Percentiles rank a stretch among this genome's conserved stretches.
phyloP scores from a whole-genome alignment of 2,329 filamentous ascomycete species.

The Penicillium sp. region DNA sequence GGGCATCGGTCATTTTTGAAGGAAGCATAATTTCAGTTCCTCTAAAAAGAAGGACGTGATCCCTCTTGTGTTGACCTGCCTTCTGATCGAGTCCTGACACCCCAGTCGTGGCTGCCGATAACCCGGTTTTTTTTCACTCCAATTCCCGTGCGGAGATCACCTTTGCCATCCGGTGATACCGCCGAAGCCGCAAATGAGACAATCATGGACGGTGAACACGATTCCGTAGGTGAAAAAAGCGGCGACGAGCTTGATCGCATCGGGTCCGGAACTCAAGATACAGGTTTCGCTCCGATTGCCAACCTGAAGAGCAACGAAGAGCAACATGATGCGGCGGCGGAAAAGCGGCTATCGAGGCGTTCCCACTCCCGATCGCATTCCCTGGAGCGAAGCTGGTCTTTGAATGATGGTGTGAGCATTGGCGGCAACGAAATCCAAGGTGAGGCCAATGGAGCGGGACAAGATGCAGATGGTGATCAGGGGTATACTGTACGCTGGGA shows the following conservation, averaged over 20 bases:
- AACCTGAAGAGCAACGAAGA: neutral
- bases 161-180: conserved; percentile 9
- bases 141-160: neutral
- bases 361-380: conserved; percentile 20
- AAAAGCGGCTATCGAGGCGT: neutral
- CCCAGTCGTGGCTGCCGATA: neutral
- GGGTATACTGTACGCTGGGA: conserved; percentile 74
- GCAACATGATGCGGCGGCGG: neutral
- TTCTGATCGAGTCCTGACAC: neutral
- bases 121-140: neutral
- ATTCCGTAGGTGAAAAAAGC: neutral
- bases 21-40: neutral
- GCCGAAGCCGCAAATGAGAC: neutral
- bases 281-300: neutral
- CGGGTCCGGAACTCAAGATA: neutral
- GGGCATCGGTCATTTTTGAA: too few species aligned
- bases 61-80: too few species aligned
- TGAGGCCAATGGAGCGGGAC: conserved; percentile 21
- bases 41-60: neutral
- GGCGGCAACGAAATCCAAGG: conserved; percentile 20
- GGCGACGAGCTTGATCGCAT: neutral
- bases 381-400: conserved; percentile 36
- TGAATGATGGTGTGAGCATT: conserved; percentile 36
- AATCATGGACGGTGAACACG: neutral
- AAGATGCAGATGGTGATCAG: conserved; percentile 27